Evolutionary conservation across 257 asterid genomes (phyloP).

Genomic region (Solanum virginianum): DNA sequence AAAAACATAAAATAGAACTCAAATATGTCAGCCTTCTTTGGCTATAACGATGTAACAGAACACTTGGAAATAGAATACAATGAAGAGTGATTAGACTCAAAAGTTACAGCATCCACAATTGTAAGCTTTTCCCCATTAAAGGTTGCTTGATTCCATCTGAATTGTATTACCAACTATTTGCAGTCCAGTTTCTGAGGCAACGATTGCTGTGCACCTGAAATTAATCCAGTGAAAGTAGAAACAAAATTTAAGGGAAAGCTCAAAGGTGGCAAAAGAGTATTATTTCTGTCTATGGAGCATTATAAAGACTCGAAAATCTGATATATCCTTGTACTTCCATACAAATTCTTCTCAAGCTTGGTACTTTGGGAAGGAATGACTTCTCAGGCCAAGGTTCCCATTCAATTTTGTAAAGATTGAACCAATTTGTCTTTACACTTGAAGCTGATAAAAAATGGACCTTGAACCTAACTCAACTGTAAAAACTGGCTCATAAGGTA

Average conservation of each 20-base stretch:
- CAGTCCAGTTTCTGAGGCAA: conserved; percentile 36
- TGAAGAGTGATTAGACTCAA: neutral
- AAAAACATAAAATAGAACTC: neutral
- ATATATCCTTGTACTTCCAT: neutral
- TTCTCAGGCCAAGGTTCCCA: neutral
- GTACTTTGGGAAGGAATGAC: neutral
- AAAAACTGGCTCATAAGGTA: neutral
- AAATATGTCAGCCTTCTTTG: neutral
- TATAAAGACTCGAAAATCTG: neutral
- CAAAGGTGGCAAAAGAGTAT: neutral
- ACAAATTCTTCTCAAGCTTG: neutral
- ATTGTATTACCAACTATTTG: conserved; percentile 24
- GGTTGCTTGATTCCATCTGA: conserved; percentile 24
- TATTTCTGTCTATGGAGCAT: neutral
- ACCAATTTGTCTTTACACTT: neutral
- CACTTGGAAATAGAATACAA: neutral
- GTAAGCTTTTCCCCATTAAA: neutral
- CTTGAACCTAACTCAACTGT: neutral
- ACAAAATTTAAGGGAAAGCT: neutral
- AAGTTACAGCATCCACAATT: neutral
- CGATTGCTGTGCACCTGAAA: conserved; percentile 56
- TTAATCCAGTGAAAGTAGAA: neutral
- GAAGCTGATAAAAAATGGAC: neutral
- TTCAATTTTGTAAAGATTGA: neutral
- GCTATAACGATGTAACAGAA: neutral